Evolutionary conservation across 306 rosid genomes (phyloP), one percentile per base, ranked within the genome.

Genomic region (Malus orientalis): DNA sequence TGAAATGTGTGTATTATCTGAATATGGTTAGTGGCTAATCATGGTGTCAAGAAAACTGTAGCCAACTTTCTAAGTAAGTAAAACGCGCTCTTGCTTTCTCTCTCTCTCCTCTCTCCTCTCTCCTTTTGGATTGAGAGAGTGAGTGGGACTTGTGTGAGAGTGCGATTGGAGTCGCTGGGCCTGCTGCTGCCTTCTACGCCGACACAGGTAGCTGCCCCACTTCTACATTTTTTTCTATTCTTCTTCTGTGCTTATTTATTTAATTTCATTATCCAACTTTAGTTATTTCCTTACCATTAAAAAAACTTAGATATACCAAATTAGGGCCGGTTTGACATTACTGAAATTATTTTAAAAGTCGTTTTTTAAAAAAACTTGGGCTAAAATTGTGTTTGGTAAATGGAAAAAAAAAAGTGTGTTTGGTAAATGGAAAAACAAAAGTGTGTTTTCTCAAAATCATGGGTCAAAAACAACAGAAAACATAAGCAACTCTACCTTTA

Each of bases 141-240:
- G 64, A 25, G 33, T 3, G 29, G 16, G 53, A 36, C 55, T 49
- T 51, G 74, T 59, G 44, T 27, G 7, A 11, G 66, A 3, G 29
- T 36, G 25, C 57, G 57, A 20, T 22, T 42, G 15, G 22, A 40
- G 45, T 60, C 33, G 23, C 57, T 74, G 82, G 82, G 80, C 23
- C 2, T 70, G 75, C 78, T 70, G 78, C 79, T 30, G 63, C 74
- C 47, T 20, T 59, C 40, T 75, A 70, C 79, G 79, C 89, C 86
- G 89, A 85, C 89, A 82, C 73, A 47, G 67, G 53, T 61, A 69
- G 73, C 81, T 79, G 84, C 87, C 90, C 85, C 69, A 78, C 69
- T 71, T 75, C 59, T 55, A 11, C 59, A 83, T 83, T 78, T 78
- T 70, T 80, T 81, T 30, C 70, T 44, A 14, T 54, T 69, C 73